Conservation (phyloP, 2,329 filamentous ascomycete genomes). For the Trichoderma sp. region DNA sequence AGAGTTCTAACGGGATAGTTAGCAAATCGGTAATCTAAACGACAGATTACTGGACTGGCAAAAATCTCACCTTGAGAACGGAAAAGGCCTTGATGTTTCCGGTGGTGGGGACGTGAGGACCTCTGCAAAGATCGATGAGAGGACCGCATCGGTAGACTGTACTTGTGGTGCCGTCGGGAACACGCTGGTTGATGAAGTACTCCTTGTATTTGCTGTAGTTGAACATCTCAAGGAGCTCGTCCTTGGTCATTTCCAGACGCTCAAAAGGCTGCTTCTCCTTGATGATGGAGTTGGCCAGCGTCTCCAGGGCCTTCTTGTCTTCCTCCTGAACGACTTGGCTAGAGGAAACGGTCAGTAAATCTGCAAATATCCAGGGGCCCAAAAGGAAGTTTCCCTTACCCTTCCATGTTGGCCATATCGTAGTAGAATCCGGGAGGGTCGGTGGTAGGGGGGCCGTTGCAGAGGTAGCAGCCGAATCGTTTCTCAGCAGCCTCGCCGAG, state of each 20-base stretch:
- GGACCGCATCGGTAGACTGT: conserved; percentile 95
- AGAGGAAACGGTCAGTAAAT: conserved; percentile 40
- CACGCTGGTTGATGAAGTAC: conserved; percentile 73
- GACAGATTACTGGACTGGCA: not conserved
- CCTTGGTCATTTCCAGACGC: conserved; percentile 83
- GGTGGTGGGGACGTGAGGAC: conserved; percentile 89
- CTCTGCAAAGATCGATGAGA: conserved; percentile 91
- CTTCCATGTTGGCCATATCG: conserved; percentile 71
- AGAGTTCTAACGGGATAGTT: conserved; percentile 54
- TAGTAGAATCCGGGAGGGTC: conserved; percentile 85
- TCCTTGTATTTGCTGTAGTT: conserved; percentile 98
- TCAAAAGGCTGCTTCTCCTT: conserved; percentile 98
- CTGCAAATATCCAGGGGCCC: not conserved
- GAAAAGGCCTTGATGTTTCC: conserved; percentile 92
- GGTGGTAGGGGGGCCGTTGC: conserved; percentile 87
- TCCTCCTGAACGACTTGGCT: conserved; percentile 68
- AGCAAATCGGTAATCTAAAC: conserved; percentile 13
- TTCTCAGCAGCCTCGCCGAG: conserved; percentile 93
- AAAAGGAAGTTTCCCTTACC: conserved; percentile 26
- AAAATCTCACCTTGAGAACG: conserved; percentile 66
- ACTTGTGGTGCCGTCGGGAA: conserved; percentile 82
- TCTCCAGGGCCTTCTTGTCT: conserved; percentile 85
- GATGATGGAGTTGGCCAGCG: conserved; percentile 75
- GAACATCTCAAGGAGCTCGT: conserved; percentile 91
- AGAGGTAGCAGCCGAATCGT: conserved; percentile 86